phyloP scores from a whole-genome alignment of 495 filamentous ascomycete species.

The Annulohypoxylon bovei region DNA sequence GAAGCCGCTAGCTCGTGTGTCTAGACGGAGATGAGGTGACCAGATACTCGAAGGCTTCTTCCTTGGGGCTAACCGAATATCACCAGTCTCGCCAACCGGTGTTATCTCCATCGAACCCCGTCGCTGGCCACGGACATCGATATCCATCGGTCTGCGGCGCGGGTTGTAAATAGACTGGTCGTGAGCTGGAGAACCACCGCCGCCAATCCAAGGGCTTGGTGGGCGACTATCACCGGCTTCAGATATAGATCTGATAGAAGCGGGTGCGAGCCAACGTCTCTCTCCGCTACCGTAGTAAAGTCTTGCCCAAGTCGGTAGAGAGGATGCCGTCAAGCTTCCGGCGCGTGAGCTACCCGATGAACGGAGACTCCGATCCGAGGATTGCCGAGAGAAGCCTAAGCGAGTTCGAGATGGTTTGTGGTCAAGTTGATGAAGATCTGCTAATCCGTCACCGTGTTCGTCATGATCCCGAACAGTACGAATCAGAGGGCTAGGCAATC shows the following conservation, averaged over 20 bases:
- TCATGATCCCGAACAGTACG: slow-evolving; percentile 61
- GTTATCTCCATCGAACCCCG: slow-evolving; percentile 49
- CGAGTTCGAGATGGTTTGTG: slow-evolving; percentile 57
- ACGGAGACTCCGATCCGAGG: slow-evolving; percentile 59
- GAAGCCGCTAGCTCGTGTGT: slow-evolving; percentile 64
- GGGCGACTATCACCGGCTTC: slow-evolving; percentile 55
- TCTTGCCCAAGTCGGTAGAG: slow-evolving; percentile 73
- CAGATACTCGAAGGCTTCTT: slow-evolving; percentile 68
- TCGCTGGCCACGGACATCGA: slow-evolving; percentile 34
- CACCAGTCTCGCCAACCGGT: slow-evolving; percentile 35
- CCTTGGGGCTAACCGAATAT: slow-evolving; percentile 42
- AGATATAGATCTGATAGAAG: slow-evolving; percentile 52
- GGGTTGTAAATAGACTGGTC: slow-evolving; percentile 63
- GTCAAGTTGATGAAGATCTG: slow-evolving; percentile 57
- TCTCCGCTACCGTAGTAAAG: slow-evolving; percentile 67
- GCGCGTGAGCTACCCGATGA: slow-evolving; percentile 59
- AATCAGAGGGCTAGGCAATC: slow-evolving; percentile 36
- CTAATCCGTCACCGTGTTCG: slow-evolving; percentile 64
- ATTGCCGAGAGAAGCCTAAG: slow-evolving; percentile 54
- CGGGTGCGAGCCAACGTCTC: slow-evolving; percentile 54
- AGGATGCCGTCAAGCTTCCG: slow-evolving; percentile 63
- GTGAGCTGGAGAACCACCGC: slow-evolving; percentile 55
- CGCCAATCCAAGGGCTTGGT: slow-evolving; percentile 48
- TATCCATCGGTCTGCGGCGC: slow-evolving; percentile 58
- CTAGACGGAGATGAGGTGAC: slow-evolving; percentile 78